phyloP scores from a whole-genome alignment of 192 early-diverging fungal genomes.

The Linderina pennispora region DNA sequence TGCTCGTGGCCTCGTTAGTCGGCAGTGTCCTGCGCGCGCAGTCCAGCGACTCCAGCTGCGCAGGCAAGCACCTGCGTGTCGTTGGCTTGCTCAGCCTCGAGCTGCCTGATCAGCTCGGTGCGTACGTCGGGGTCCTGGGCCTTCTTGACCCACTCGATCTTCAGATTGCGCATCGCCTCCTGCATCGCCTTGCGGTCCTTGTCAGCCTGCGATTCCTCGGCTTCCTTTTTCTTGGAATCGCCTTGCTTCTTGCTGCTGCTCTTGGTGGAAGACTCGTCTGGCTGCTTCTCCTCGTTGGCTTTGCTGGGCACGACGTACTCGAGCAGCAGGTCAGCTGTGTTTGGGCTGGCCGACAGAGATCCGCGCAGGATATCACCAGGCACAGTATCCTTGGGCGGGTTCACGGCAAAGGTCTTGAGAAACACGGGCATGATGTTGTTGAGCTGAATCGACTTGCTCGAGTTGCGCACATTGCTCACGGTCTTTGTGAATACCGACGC shows the following conservation, averaged over 20 bases:
- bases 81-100: conserved; percentile 54
- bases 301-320: conserved; percentile 42
- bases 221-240: conserved; percentile 7
- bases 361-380: conserved; percentile 79
- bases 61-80: conserved; percentile 43
- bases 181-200: conserved; percentile 50
- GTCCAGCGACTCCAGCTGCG: conserved; percentile 41
- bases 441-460: conserved; percentile 53
- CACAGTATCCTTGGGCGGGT: conserved; percentile 59
- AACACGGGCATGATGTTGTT: conserved; percentile 45
- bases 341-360: conserved; percentile 48
- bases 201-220: conserved; percentile 31
- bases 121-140: conserved; percentile 54
- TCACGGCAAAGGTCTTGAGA: conserved; percentile 13
- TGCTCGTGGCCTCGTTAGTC: conserved; percentile 27
- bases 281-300: not conserved
- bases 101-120: conserved; percentile 56
- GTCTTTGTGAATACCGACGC: conserved; percentile 50
- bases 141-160: conserved; percentile 80
- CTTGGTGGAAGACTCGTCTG: too few relatives aligned
- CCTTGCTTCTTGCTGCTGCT: conserved; percentile 41
- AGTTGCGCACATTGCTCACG: conserved; percentile 47
- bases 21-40: conserved; percentile 47
- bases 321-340: conserved; percentile 30
- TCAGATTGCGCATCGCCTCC: conserved; percentile 72